Percentiles rank a stretch among this genome's conserved stretches.
These are phyloP conservation scores for Nannochloris sp. DNA, from an alignment of 139 green algal species.

Conservation along the genomic window DNA sequence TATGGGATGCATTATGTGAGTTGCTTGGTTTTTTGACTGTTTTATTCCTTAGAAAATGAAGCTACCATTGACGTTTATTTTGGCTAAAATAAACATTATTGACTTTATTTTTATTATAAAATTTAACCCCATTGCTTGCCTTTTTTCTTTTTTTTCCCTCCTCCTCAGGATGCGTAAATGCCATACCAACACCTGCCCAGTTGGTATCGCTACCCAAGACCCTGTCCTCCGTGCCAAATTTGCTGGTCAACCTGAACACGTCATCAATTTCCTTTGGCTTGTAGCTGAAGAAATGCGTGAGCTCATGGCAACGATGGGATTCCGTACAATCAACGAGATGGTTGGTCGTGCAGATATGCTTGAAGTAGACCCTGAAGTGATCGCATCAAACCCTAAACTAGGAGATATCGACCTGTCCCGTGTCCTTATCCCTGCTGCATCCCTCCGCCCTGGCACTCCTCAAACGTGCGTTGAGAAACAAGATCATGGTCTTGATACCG, in stretches of 20 bases:
- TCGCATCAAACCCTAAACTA: slow-evolving; percentile 65
- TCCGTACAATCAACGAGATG: slow-evolving; percentile 81
- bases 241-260: slow-evolving; percentile 79
- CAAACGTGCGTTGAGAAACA: slow-evolving; percentile 60
- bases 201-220: slow-evolving; percentile 91
- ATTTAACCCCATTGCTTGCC: too few relatives aligned
- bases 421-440: slow-evolving; percentile 75
- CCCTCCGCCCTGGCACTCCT: slow-evolving; percentile 69
- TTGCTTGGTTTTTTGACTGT: neutral
- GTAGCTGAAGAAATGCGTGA: slow-evolving; percentile 86
- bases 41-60: too few relatives aligned
- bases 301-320: slow-evolving; percentile 84
- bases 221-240: slow-evolving; percentile 95
- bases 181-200: slow-evolving; percentile 96
- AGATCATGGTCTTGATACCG: slow-evolving; percentile 80
- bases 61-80: neutral
- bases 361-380: slow-evolving; percentile 52
- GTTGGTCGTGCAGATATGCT: slow-evolving; percentile 85
- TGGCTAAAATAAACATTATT: too few relatives aligned
- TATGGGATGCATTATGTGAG: slow-evolving; percentile 48
- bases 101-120: too few relatives aligned
- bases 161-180: slow-evolving; percentile 99
- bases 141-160: too few relatives aligned
- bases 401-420: slow-evolving; percentile 66
- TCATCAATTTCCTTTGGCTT: slow-evolving; percentile 97